Conservation (phyloP, 257 asterid species). For the Leonotis leonurus region DNA sequence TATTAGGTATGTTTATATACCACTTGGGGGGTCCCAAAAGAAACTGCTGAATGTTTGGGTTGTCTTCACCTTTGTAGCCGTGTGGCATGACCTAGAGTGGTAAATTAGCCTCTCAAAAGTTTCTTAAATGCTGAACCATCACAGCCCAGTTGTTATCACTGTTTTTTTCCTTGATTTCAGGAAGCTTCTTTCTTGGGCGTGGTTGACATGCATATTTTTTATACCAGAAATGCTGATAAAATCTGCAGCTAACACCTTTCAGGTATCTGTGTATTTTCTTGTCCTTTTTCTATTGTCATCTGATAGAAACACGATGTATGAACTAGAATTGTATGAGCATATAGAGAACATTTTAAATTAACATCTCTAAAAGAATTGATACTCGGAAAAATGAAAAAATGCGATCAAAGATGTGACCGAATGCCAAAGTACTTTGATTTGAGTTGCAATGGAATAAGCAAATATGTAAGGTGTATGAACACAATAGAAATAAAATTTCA, state of each 20-base stretch:
- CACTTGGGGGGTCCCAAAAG: conserved; percentile 83
- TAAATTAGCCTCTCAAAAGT: conserved; percentile 27
- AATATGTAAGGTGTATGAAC: too few relatives aligned
- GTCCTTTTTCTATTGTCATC: neutral
- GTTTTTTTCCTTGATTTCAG: conserved; percentile 37
- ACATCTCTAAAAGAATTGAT: too few relatives aligned
- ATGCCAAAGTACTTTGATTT: too few relatives aligned
- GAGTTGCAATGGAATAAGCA: too few relatives aligned
- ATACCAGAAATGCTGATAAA: conserved; percentile 86
- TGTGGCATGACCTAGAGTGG: conserved; percentile 99
- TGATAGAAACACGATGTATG: neutral
- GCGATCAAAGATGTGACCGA: too few relatives aligned
- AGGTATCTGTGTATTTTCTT: conserved; percentile 36
- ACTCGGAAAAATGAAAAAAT: too few relatives aligned
- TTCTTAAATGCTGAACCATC: conserved; percentile 2
- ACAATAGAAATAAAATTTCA: too few relatives aligned
- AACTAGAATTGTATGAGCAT: neutral
- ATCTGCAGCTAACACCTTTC: conserved; percentile 50
- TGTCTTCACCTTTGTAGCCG: conserved; percentile 91
- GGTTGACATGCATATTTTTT: conserved; percentile 94
- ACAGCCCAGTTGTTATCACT: conserved; percentile 9
- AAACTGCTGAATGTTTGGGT: conserved; percentile 95
- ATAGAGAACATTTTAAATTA: too few relatives aligned
- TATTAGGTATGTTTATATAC: conserved; percentile 83
- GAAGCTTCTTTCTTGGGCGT: conserved; percentile 99